Percentiles rank a stretch among this genome's conserved stretches.
phyloP scores from a whole-genome alignment of 2,329 filamentous ascomycete genomes.

The Hymenoscyphus salicellus region DNA sequence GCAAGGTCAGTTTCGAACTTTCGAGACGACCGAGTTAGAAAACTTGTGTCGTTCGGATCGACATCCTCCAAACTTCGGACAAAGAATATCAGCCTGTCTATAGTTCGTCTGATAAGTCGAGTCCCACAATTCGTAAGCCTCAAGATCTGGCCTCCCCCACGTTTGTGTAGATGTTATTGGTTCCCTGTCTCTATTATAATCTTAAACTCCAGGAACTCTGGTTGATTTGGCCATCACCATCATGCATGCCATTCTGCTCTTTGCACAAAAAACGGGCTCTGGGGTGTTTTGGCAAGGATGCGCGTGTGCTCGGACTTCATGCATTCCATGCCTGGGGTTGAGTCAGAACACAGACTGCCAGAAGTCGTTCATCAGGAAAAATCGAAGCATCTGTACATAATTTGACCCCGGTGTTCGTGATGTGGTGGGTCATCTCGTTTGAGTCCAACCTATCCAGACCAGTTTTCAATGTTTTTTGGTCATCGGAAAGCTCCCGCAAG shows the following conservation, averaged over 20 bases:
- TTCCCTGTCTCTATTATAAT: constrained; percentile 14
- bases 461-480: constrained; percentile 3
- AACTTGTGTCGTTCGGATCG: constrained; percentile 16
- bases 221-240: constrained; percentile 24
- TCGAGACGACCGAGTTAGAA: neutral
- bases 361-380: neutral
- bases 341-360: constrained; percentile 12
- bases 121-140: constrained; percentile 2
- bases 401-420: constrained; percentile 17
- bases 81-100: constrained; percentile 21
- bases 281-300: constrained; percentile 13
- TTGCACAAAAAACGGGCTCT: constrained; percentile 9
- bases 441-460: constrained; percentile 9
- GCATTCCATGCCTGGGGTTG: constrained; percentile 13
- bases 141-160: constrained; percentile 24
- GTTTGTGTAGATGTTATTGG: constrained; percentile 19
- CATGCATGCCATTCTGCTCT: constrained; percentile 26
- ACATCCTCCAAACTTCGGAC: constrained; percentile 13
- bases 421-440: constrained; percentile 1
- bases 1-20: neutral
- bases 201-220: constrained; percentile 14
- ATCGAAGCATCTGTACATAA: neutral
- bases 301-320: constrained; percentile 22
- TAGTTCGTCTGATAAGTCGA: constrained; percentile 19
- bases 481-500: constrained; percentile 13